phyloP scores from a whole-genome alignment of 2,329 filamentous ascomycete species.

The Neopestalotiopsis rosae region DNA sequence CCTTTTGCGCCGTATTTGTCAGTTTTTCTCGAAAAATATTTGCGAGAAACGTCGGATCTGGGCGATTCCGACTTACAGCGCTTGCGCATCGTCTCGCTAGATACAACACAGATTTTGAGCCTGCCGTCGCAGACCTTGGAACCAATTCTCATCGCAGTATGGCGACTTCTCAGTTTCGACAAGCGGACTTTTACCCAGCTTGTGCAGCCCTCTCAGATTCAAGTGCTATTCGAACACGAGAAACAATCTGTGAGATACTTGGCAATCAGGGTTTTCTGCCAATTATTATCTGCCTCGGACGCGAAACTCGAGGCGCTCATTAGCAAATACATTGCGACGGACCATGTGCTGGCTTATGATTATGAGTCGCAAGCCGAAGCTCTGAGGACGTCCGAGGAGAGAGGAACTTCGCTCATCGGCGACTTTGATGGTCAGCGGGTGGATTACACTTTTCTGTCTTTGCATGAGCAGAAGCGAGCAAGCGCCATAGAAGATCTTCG shows the following conservation, averaged over 20 bases:
- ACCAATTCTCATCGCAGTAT: constrained; percentile 68
- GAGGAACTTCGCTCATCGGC: constrained; percentile 53
- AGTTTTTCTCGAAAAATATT: constrained; percentile 65
- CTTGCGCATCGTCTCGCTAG: constrained; percentile 35
- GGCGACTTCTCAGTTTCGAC: constrained; percentile 82
- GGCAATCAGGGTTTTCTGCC: constrained; percentile 79
- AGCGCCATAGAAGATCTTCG: constrained; percentile 50
- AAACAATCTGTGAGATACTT: constrained; percentile 75
- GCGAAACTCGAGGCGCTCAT: constrained; percentile 76
- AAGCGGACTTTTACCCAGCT: constrained; percentile 68
- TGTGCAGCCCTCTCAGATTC: constrained; percentile 70
- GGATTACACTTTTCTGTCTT: constrained; percentile 77
- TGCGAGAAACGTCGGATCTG: constrained; percentile 36
- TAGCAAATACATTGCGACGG: constrained; percentile 62
- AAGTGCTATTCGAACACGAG: constrained; percentile 68
- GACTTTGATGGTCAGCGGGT: constrained; percentile 76
- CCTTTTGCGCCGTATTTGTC: constrained; percentile 83
- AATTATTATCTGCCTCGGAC: constrained; percentile 82
- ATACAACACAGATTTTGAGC: constrained; percentile 21
- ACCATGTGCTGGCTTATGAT: constrained; percentile 39
- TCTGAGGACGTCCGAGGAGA: constrained; percentile 2
- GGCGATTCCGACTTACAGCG: constrained; percentile 23
- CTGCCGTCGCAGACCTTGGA: constrained; percentile 31
- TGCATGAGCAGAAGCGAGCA: constrained; percentile 62
- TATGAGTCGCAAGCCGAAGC: neutral